Evolutionary conservation across 1,139 yeast genomes (phyloP), one percentile per base, ranked within the genome.

Genomic region (Lodderomyces oxycetoniae): DNA sequence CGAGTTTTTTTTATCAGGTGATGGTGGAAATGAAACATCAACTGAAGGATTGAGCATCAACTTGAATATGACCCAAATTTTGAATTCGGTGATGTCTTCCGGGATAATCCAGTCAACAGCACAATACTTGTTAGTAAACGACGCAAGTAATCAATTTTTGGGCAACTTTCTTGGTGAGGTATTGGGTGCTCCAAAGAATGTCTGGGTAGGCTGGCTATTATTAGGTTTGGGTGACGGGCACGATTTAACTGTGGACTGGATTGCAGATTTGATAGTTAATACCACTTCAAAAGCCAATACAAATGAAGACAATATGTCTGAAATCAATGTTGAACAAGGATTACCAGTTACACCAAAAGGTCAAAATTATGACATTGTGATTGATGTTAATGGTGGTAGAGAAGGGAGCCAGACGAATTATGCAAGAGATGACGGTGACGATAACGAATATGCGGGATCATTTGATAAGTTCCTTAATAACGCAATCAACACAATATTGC

Each of bases 21-120:
- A 22, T 17, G 9, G 26, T 10, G 10, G 26, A 15, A 11, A 16
- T 9, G 22, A 28, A 11, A 74, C 75, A 46, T 61, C 62, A 36
- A 76, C 75, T 3, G 64, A 67, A 23, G 67, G 49, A 2, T 31
- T 55, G 7, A 50, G 56, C 30, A 46, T 60, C 12, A 21, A 46
- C 7, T 16, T 61, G 21, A 61, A 61, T 42, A 24, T 41, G 16
- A 39, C 54, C 15, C 42, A 48, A 4, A 33, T 64, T 21, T 17
- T 50, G 21, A 25, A 44, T 23, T 26, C 41, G 5, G 54, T 59
- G 4, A 15, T 41, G 26, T 34, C 34, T 4, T 53, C 63, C 27
- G 67, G 67, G 0, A 26, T 65, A 13, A 42, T 65, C 23, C 40
- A 40, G 15, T 43, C 58, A 14, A 49, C 58, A 2, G 49, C 55